Evolutionary conservation across 1,284 basidiomycete species (phyloP).

Genomic region (Leccinum variabile): DNA sequence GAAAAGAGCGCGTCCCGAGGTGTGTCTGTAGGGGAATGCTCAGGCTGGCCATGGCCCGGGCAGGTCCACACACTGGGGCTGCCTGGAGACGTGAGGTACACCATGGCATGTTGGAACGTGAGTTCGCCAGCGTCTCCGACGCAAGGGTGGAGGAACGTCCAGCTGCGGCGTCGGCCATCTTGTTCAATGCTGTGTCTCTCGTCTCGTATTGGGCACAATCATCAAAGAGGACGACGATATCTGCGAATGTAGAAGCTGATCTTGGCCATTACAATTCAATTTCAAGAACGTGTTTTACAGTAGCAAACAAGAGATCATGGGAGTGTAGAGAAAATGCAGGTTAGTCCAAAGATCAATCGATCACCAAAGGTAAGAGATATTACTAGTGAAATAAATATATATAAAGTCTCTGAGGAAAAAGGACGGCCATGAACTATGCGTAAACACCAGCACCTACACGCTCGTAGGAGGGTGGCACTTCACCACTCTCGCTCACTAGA

Average conservation of each 20-base stretch:
- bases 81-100: too few relatives aligned
- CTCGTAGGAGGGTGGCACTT: conserved; percentile 63
- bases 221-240: conserved; percentile 22
- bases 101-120: too few relatives aligned
- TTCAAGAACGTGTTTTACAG: not conserved
- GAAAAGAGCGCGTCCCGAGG: not conserved
- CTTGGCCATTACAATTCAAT: conserved; percentile 13
- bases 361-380: not conserved
- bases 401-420: not conserved
- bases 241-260: conserved; percentile 18
- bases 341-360: too few relatives aligned
- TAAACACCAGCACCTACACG: not conserved
- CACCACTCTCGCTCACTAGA: conserved; percentile 61
- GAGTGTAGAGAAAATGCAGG: not conserved
- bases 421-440: not conserved
- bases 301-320: not conserved
- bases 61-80: not conserved
- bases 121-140: conserved; percentile 2
- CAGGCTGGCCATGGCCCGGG: too few relatives aligned
- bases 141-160: conserved; percentile 19
- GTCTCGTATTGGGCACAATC: conserved; percentile 20
- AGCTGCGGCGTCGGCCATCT: conserved; percentile 24
- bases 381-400: not conserved
- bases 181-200: conserved; percentile 25
- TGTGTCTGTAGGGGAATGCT: too few relatives aligned